Base-by-base conservation (phyloP, 495 filamentous ascomycete genomes). In the Aspergillus taichungensis region DNA sequence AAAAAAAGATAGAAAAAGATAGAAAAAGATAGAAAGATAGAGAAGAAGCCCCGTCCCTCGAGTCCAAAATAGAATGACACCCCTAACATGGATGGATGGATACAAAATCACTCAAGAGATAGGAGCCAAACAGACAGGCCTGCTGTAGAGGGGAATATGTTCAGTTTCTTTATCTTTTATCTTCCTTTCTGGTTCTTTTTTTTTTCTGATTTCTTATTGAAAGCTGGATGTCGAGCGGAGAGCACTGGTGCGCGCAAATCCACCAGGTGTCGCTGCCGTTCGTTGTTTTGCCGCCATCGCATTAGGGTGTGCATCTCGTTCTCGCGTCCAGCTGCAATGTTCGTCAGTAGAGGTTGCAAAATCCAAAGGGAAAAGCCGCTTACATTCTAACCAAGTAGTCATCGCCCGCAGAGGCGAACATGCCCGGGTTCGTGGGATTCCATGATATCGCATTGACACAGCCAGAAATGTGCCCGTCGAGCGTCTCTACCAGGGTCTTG, bases 351-450 rank as follows among this genome's bases (percentile, higher is more conserved):
- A 12, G 27, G n/a, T 6, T 8, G 29, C 11, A 18, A 13, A 30
- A 42, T 24, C 14, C 2, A 36, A 35, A 6, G 13, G 34, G 24
- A 18, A 29, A 13, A 27, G 47, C 12, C 12, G n/a, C 60, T 56
- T 74, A 95, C 90, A 98, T 94, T 61, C 85, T 81, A 43, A 97
- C 82, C 55, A 77, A 80, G 34, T 69, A 66, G 55, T 98, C 92
- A 60, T 98, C 92, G 4, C 92, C 91, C 47, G 86, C 89, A 8
- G 88, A 87, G 6, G 89, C 92, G 63, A 95, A 94, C 75, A 95
- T 83, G 48, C 76, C 76, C 4, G 88, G 82, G 59, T 95, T 74
- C 3, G 67, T 69, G 1, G 90, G 88, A 53, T 90, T 94, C 92
- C 92, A 98, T 6, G 85, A 75, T 30, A 94, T 85, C n/a, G 87